Evolutionary conservation across 257 asterid species (phyloP), one percentile per base, ranked within the genome.

Genomic region (Thymus mandschuricus): DNA sequence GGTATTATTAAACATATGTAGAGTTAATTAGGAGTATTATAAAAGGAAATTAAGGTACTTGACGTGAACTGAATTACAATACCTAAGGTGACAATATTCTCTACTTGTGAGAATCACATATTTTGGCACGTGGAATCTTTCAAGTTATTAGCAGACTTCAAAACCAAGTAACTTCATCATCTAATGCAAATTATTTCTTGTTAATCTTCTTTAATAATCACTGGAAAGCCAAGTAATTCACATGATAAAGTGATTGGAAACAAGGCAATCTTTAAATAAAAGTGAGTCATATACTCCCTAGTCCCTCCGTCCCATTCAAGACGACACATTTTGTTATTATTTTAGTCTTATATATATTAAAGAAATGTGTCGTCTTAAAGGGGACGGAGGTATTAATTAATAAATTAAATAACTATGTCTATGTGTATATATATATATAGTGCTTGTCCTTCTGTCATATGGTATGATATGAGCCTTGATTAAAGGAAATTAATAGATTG

Each of bases 161-260:
- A 52, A 52, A 52, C 59, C 31, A 52, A 52, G 61, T 9, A 9
- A 29, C 38, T 4, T 27, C 60, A 28, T 29, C 33, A 21, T 21
- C 10, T 9, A 55, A 55, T 3, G n/a, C 60, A 55, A 12, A 9
- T 5, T 54, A 27, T 8, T 13, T 12, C 12, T 10, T 21, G 21
- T 5, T 28, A 7, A 28, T 60, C 6, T 34, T 35, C 5, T 29
- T 10, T 60, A 6, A 45, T 35, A 5, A 60, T 6, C 30, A 13
- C 66, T 35, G 48, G 45, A 60, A 60, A 60, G 66, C 48, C 38
- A 15, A 3, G 13, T 28, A 60, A 31, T 33, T 58, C 64, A 31
- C 64, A 58, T 33, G 63, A 35, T 35, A 54, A 54, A 54, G 60
- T 28, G 28, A 21, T 57, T 57, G 21, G 11, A 21, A 57, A 57